Base-by-base conservation (phyloP, 2,329 filamentous ascomycete species). In the Periconia sp. region DNA sequence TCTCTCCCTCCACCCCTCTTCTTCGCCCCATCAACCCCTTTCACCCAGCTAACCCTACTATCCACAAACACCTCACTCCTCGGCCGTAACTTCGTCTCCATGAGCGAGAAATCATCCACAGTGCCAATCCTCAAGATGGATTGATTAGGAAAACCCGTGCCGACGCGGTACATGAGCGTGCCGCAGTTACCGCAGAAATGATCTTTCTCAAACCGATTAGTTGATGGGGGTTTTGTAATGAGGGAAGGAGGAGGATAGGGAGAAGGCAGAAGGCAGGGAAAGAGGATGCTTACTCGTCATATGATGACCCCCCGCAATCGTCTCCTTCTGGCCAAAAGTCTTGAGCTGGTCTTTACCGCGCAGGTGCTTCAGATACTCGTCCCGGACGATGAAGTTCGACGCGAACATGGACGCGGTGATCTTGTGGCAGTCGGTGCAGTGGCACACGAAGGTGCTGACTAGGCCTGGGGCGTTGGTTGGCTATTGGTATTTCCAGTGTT, bases 341-440 rank as follows among this genome's bases (percentile, higher is more conserved):
- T 62, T 79, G 2, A 85, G 72, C n/a, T 77, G 79, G 0, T 81
- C 78, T 0, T 68, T 68, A 2, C 82, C 82, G 6, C 82, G 79
- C 0, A 82, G 13, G 57, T 83, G 78, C 43, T 62, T 75, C 0
- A 85, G 62, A 54, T 80, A 54, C 0, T 65, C 62, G 63, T 83
- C 74, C 10, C 55, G 52, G 18, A 85, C 64, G 45, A 72, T 74
- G 59, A 86, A 83, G 67, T 82, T 84, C 41, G 81, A 79, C 1
- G 81, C 78, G 66, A 84, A 85, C 81, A 85, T 84, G 0, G 82
- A 83, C 0, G 83, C 82, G 0, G 81, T 85, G 53, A 87, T 75
- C 61, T 87, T 87, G 62, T 76, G 82, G 69, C 83, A 87, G 70
- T 87, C 84, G 33, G 72, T 65, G 65, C 85, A 87, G 72, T 87